Evolutionary conservation across 1,284 basidiomycete genomes (phyloP), one percentile per base, ranked within the genome.

Genomic region (Vanrija sp.): DNA sequence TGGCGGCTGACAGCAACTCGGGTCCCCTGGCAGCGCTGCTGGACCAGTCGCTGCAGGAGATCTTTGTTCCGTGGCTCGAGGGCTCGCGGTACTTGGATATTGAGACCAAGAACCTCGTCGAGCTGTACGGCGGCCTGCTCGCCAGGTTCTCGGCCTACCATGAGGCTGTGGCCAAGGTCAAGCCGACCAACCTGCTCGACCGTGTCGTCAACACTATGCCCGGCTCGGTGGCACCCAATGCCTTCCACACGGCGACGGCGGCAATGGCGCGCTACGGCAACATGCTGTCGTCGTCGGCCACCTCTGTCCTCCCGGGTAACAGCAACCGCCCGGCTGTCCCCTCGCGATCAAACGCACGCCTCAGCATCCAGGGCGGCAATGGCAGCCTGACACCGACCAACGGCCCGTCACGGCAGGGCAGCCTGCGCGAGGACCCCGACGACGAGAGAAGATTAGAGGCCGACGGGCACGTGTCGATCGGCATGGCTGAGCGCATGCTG

Each of bases 21-120:
- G 68, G 65, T 16, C 73, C 79, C 2, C 68, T 96, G 18, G 84
- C 85, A 24, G 81, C 84, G 0, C 93, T 98, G 88, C 80, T 99
- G 14, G 96, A 98, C 72, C 87, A 85, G 27, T 87, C 91, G 1
- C 86, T 98, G 82, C 96, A 98, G 62, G 96, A 98, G 71, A 82
- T 98, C 16, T 98, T 98, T 63, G 85, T 94, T 22, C 90, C 91
- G 2, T 98, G 96, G 72, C 88, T 88, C 6, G 94, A 96, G 73
- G 91, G 89, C 2, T 85, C 85, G 53, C 82, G 92, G 55, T 98
- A 98, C 69, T 81, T 98, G 5, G 96, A 98, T 67, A 84, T 85
- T 35, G 96, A 99, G 78, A 88, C 84, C 64, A 89, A 87, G 73
- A 92, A 86, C 68, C 74, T 98, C 45, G 84, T 85, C 0, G 85